Base-by-base conservation (phyloP, 345 rosid species). In the Geranium brycei region DNA sequence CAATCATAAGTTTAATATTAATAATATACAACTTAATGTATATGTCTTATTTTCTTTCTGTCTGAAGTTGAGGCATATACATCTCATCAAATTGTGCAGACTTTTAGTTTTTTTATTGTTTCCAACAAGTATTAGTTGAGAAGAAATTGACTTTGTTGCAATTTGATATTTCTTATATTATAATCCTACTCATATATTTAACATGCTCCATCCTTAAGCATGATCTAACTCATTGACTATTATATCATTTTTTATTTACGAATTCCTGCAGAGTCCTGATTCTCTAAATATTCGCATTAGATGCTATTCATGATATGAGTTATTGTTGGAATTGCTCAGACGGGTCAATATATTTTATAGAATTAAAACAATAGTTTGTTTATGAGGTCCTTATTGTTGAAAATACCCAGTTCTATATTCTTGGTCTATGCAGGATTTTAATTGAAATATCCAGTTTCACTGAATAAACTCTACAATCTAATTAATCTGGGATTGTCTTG, bases 171-270 rank as follows among this genome's bases (percentile, higher is more conserved):
- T 63, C 28, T 51, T 63, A 13, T 63, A 16, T 38, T 62, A 13
- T 17, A 23, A 18, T 18, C 31, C 65, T 51, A 63, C 47, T 65
- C 55, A 32, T 32, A 13, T 16, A 11, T 31, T 38, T 58, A 65
- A 57, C 32, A 61, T 31, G 30, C 58, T 5, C 41, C 19, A 15
- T 63, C 7, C 17, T 28, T 23, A 35, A 63, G 59, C 23, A 63
- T 58, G 68, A 65, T 40, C 62, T 14, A 59, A 65, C 61, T 65
- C 15, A 7, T 35, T 58, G 68, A 57, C n/a, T 56, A 56, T 40
- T 1, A 51, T 12, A 7, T 13, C 3, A 6, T 47, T 47, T 47
- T 47, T 47, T 35, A 35, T 35, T 35, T 35, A 35, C 10, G 1
- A 35, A 35, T 35, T 35, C 41, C 41, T 35, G 41, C 10, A 7